Percentiles rank a stretch among this genome's conserved stretches.
phyloP scores from a whole-genome alignment of 148 eudicot species.

The Chenopodium quinoa region DNA sequence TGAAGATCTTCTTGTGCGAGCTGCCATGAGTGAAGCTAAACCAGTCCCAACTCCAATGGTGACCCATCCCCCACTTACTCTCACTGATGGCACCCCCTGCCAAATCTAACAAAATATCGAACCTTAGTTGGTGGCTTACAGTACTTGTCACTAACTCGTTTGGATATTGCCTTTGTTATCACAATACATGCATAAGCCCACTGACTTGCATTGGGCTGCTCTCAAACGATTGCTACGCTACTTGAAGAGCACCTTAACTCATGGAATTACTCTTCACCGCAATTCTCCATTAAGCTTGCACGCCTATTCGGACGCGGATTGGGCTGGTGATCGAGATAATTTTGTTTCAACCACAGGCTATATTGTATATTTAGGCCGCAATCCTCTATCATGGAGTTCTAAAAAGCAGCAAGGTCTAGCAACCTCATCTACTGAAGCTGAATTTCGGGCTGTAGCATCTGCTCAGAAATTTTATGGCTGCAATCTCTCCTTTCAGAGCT shows the following conservation, averaged over 20 bases:
- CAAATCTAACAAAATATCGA: neutral
- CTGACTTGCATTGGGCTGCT: neutral
- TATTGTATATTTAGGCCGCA: neutral
- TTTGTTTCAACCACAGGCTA: neutral
- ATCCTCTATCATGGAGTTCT: neutral
- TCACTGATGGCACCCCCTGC: neutral
- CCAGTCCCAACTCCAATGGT: neutral
- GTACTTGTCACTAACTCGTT: neutral
- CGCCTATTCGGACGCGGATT: neutral
- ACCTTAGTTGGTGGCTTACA: neutral
- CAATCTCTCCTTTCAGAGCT: neutral
- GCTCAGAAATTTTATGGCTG: neutral
- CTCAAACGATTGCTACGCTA: neutral
- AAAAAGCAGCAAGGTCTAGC: neutral
- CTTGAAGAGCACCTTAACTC: neutral
- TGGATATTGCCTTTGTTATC: slow-evolving; percentile 3
- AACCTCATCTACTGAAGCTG: neutral
- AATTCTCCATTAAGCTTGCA: neutral
- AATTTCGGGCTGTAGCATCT: neutral
- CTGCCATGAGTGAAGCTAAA: neutral
- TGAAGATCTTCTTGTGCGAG: neutral
- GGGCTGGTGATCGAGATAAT: neutral
- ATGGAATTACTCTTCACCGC: neutral
- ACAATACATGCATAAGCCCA: neutral
- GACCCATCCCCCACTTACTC: neutral